Percentiles rank a stretch among this genome's conserved stretches.
phyloP scores from a whole-genome alignment of 495 filamentous ascomycete genomes.

The Cercophora samala region DNA sequence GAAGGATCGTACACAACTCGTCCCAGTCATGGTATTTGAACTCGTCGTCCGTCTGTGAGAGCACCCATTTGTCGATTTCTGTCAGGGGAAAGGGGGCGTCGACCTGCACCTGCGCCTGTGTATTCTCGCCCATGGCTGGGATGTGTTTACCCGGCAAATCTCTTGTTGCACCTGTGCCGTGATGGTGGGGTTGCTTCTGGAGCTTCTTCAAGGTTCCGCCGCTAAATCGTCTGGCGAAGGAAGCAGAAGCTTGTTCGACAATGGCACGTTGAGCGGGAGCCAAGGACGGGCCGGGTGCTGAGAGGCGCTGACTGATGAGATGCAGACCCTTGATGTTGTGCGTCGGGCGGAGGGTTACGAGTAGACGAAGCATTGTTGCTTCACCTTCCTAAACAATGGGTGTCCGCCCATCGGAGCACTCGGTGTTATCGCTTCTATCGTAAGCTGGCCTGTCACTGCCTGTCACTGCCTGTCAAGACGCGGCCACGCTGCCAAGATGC shows the following conservation, averaged over 20 bases:
- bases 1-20: conserved; percentile 62
- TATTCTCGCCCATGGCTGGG: conserved; percentile 28
- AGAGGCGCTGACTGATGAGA: neutral
- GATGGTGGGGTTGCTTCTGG: conserved; percentile 9
- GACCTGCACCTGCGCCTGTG: conserved; percentile 22
- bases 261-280: conserved; percentile 9
- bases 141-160: conserved; percentile 14
- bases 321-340: neutral
- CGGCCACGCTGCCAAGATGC: neutral
- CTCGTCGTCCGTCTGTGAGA: conserved; percentile 67
- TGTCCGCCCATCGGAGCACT: neutral
- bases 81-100: conserved; percentile 61
- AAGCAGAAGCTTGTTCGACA: neutral
- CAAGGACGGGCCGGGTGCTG: conserved; percentile 8
- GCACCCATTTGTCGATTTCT: conserved; percentile 60
- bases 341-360: neutral
- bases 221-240: conserved; percentile 8
- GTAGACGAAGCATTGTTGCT: neutral
- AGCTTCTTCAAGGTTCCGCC: conserved; percentile 13
- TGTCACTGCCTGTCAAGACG: neutral
- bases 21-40: conserved; percentile 67
- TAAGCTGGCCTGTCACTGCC: neutral
- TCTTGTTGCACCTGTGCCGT: neutral
- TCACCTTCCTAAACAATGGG: neutral
- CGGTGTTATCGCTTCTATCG: neutral